A percentile compares a stretch with the other conserved stretches of the same genome.
Evolutionary conservation across 2,329 filamentous ascomycete species (phyloP).

Genomic region (Alternaria panax): DNA sequence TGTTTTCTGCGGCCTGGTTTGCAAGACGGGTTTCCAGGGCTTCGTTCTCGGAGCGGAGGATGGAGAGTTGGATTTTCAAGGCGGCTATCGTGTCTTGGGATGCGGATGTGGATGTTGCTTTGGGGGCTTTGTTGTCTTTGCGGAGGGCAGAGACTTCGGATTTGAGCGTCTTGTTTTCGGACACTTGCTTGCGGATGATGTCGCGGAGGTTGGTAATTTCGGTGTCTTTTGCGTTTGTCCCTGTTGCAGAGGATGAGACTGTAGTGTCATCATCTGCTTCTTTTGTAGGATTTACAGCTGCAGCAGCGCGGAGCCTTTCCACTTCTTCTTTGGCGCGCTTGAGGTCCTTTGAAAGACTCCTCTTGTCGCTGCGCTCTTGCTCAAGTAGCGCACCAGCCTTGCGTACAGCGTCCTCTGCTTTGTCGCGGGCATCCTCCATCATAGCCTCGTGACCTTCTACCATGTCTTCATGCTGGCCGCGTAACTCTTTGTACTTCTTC

Average conservation of each 20-base stretch:
- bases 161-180: constrained; percentile 36
- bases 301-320: constrained; percentile 27
- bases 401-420: constrained; percentile 46
- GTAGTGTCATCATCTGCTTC: constrained; percentile 25
- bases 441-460: constrained; percentile 37
- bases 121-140: constrained; percentile 26
- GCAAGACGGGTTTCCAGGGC: constrained; percentile 29
- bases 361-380: constrained; percentile 45
- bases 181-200: constrained; percentile 37
- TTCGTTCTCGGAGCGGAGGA: constrained; percentile 26
- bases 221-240: constrained; percentile 27
- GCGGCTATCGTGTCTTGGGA: constrained; percentile 26
- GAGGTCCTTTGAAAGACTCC: constrained; percentile 35
- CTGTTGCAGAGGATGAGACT: constrained; percentile 11
- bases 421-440: constrained; percentile 41
- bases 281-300: constrained; percentile 17
- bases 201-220: constrained; percentile 39
- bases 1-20: constrained; percentile 33
- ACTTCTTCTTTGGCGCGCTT: constrained; percentile 32
- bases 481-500: constrained; percentile 33
- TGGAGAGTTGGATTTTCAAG: constrained; percentile 11
- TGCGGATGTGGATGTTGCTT: constrained; percentile 16
- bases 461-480: constrained; percentile 36
- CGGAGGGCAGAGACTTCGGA: constrained; percentile 20
- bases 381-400: constrained; percentile 43